A percentile compares a stretch with the other conserved stretches of the same genome.
Conservation (phyloP, 116 monocot species). For the Iris pallida region DNA sequence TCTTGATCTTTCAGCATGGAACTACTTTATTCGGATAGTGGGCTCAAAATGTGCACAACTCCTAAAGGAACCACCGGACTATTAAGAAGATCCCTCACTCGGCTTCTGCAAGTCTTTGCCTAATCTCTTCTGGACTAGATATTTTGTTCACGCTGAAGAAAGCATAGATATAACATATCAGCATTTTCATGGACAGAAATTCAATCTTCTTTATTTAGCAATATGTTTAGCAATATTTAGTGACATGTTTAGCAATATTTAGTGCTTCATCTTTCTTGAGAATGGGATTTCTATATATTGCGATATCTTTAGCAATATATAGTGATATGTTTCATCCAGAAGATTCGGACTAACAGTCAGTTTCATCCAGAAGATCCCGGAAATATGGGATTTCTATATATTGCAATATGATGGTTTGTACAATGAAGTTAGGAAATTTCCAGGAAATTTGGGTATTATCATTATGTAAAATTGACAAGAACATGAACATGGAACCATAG, state of each 20-base stretch:
- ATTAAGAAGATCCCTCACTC: neutral
- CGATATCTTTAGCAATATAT: neutral
- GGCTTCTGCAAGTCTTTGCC: conserved; percentile 13
- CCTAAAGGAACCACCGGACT: too few species aligned
- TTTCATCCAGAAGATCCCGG: too few species aligned
- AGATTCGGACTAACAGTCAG: too few species aligned
- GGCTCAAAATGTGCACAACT: too few species aligned
- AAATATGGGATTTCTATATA: too few species aligned
- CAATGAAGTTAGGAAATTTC: too few species aligned
- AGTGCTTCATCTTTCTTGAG: neutral
- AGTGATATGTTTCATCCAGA: neutral
- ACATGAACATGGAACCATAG: too few species aligned
- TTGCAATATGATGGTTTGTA: too few species aligned
- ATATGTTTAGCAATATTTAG: neutral
- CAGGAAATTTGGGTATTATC: too few species aligned
- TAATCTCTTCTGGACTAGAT: conserved; percentile 5
- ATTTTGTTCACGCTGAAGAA: conserved; percentile 8
- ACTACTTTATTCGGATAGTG: too few species aligned
- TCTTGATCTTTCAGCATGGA: too few species aligned
- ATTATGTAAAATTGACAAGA: too few species aligned
- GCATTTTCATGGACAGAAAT: neutral
- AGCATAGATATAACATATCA: neutral
- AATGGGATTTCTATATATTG: neutral
- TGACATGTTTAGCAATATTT: neutral
- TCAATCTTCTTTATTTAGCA: neutral